A percentile compares a stretch with the other conserved stretches of the same genome.
phyloP scores from a whole-genome alignment of 345 rosid species.

The Corymbia maculata region DNA sequence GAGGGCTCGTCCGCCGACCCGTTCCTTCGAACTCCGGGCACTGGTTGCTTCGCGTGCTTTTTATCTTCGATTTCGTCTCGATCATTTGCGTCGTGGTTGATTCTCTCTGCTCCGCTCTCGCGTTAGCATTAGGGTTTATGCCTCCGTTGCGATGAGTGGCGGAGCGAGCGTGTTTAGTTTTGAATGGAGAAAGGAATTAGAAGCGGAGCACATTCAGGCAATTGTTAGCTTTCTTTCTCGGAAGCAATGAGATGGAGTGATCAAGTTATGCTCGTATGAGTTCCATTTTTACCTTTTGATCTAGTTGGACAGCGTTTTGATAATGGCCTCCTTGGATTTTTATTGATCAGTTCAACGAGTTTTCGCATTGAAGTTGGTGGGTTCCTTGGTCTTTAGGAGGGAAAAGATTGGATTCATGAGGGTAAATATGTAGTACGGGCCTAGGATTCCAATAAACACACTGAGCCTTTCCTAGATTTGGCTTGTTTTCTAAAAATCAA shows the following conservation, averaged over 20 bases:
- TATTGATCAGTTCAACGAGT: not conserved
- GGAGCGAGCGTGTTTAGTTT: not conserved
- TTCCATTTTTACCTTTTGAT: not conserved
- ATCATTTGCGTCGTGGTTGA: not conserved
- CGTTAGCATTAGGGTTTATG: not conserved
- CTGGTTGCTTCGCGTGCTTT: constrained; percentile 1
- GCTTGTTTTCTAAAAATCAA: not conserved
- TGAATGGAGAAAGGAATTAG: not conserved
- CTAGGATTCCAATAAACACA: not conserved
- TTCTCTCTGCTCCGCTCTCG: not conserved
- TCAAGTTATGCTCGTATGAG: not conserved
- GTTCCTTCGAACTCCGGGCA: constrained; percentile 7
- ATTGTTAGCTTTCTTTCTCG: not conserved
- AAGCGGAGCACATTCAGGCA: not conserved
- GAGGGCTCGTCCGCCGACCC: constrained; percentile 16
- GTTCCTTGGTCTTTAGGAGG: not conserved
- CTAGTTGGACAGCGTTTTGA: not conserved
- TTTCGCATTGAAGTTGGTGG: not conserved
- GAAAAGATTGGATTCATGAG: not conserved
- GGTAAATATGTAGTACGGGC: not conserved
- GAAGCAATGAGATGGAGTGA: not conserved
- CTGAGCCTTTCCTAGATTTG: not conserved
- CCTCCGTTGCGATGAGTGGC: not conserved
- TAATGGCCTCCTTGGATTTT: not conserved
- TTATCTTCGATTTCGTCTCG: not conserved